phyloP scores from a whole-genome alignment of 2,329 filamentous ascomycete genomes.

The Hysterium pulicare region DNA sequence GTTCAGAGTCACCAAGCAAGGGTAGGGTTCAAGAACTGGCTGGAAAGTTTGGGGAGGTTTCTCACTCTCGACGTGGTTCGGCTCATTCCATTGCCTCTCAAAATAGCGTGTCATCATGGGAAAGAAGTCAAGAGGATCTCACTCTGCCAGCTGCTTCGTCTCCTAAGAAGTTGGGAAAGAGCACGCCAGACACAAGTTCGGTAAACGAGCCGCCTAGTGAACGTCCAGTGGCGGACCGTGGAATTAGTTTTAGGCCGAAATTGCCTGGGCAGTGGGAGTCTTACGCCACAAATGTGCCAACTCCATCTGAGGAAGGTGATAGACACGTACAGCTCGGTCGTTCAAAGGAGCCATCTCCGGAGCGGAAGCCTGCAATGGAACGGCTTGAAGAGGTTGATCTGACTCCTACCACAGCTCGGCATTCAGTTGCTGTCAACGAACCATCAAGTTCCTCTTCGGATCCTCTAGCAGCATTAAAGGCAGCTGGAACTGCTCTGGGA shows the following conservation, averaged over 20 bases:
- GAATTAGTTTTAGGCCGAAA: slow-evolving; percentile 48
- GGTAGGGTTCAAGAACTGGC: slow-evolving; percentile 51
- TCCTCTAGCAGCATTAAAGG: slow-evolving; percentile 44
- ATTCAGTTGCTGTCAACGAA: slow-evolving; percentile 19
- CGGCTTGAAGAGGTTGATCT: slow-evolving; percentile 29
- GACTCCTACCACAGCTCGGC: slow-evolving; percentile 37
- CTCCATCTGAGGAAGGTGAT: slow-evolving; percentile 26
- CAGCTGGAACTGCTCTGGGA: slow-evolving; percentile 48
- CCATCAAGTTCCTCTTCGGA: slow-evolving; percentile 17
- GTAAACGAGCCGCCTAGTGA: slow-evolving; percentile 13
- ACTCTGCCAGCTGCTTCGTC: slow-evolving; percentile 22
- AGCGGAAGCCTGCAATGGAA: slow-evolving; percentile 5
- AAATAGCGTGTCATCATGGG: slow-evolving; percentile 39
- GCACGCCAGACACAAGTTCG: slow-evolving; percentile 16
- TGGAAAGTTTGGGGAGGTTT: slow-evolving; percentile 47
- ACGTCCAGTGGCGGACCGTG: slow-evolving; percentile 28
- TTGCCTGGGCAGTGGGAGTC: slow-evolving; percentile 55
- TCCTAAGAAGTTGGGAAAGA: slow-evolving; percentile 21
- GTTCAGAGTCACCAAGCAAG: slow-evolving; percentile 47
- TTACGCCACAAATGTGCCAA: slow-evolving; percentile 40
- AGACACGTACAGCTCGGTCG: slow-evolving; percentile 24
- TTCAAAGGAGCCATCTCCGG: slow-evolving; percentile 7
- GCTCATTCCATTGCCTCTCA: slow-evolving; percentile 42
- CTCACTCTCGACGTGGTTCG: slow-evolving; percentile 46
- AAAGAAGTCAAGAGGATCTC: slow-evolving; percentile 37